Conservation (phyloP, 352 stramenopile species). For the Phytophthora pistaciae region DNA sequence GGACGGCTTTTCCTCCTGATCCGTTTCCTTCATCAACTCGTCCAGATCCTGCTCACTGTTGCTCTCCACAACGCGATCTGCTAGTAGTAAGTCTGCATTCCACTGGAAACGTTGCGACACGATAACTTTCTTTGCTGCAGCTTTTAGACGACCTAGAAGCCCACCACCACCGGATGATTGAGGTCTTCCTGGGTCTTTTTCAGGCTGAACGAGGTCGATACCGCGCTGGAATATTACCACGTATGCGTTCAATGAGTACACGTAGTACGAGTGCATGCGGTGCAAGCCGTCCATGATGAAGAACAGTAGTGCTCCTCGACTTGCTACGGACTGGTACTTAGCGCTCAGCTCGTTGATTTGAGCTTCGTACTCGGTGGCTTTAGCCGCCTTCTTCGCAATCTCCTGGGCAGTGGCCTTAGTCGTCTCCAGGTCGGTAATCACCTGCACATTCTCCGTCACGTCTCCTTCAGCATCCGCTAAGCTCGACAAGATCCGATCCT, state of each 20-base stretch:
- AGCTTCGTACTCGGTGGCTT: constrained; percentile 74
- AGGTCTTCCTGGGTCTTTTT: constrained; percentile 37
- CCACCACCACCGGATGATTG: constrained; percentile 34
- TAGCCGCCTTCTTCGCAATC: constrained; percentile 85
- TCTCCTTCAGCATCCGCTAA: constrained; percentile 87
- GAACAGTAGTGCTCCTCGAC: constrained; percentile 94
- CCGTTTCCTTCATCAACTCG: constrained; percentile 64
- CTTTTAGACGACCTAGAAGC: constrained; percentile 72
- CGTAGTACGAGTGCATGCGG: constrained; percentile 96
- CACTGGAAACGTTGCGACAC: constrained; percentile 87
- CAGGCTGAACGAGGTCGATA: constrained; percentile 89
- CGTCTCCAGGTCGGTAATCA: constrained; percentile 95
- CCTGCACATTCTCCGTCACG: constrained; percentile 96
- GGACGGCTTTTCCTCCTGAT: constrained; percentile 70
- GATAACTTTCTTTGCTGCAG: constrained; percentile 87
- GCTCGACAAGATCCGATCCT: constrained; percentile 91
- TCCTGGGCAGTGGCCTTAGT: constrained; percentile 92
- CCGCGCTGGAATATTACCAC: constrained; percentile 95
- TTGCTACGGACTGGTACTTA: constrained; percentile 94
- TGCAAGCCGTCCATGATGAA: constrained; percentile 95
- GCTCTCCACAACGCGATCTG: constrained; percentile 68
- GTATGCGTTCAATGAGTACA: constrained; percentile 96
- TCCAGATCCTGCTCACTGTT: constrained; percentile 71
- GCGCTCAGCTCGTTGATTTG: constrained; percentile 89
- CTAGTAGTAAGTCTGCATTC: constrained; percentile 86